Percentiles rank a stretch among this genome's conserved stretches.
phyloP scores from a whole-genome alignment of 768 basidiomycete species.

The Mycena galericulata region DNA sequence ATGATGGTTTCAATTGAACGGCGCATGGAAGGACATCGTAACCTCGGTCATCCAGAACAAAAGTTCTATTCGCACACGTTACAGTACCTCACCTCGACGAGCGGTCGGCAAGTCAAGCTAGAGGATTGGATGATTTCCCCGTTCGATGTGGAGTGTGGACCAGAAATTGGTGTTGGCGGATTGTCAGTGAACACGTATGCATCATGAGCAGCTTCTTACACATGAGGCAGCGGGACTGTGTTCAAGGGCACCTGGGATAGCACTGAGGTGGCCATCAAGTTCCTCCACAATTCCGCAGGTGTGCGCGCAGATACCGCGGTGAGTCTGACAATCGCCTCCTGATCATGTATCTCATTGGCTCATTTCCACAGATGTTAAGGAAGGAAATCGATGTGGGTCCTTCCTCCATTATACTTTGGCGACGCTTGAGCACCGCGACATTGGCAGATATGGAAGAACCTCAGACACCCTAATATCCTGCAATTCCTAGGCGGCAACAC shows the following conservation, averaged over 20 bases:
- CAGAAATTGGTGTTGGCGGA: no score
- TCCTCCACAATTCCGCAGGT: neutral
- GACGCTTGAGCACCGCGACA: neutral
- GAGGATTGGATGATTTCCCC: slow-evolving; percentile 35
- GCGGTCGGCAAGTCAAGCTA: slow-evolving; percentile 17
- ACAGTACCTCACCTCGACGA: slow-evolving; percentile 20
- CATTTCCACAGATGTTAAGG: no score
- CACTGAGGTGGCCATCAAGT: slow-evolving; percentile 20
- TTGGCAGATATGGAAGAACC: slow-evolving; percentile 23
- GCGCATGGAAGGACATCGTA: slow-evolving; percentile 3
- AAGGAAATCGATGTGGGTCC: no score
- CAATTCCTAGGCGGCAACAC: slow-evolving; percentile 39
- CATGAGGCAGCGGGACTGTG: slow-evolving; percentile 5
- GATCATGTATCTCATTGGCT: neutral
- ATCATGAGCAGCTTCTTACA: neutral
- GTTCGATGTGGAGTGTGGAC: slow-evolving; percentile 30
- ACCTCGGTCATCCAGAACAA: slow-evolving; percentile 7
- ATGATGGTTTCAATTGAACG: slow-evolving; percentile 34
- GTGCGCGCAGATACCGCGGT: neutral
- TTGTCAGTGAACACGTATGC: slow-evolving; percentile 15
- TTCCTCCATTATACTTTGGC: neutral
- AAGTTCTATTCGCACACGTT: slow-evolving; percentile 27
- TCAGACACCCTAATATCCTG: slow-evolving; percentile 84
- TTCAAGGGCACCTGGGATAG: slow-evolving; percentile 14
- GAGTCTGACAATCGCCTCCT: neutral